Percentiles rank a stretch among this genome's conserved stretches.
These are phyloP conservation scores for Pseudogymnoascus pannorum DNA, from an alignment of 2,329 filamentous ascomycete species.

Conservation along the genomic window DNA sequence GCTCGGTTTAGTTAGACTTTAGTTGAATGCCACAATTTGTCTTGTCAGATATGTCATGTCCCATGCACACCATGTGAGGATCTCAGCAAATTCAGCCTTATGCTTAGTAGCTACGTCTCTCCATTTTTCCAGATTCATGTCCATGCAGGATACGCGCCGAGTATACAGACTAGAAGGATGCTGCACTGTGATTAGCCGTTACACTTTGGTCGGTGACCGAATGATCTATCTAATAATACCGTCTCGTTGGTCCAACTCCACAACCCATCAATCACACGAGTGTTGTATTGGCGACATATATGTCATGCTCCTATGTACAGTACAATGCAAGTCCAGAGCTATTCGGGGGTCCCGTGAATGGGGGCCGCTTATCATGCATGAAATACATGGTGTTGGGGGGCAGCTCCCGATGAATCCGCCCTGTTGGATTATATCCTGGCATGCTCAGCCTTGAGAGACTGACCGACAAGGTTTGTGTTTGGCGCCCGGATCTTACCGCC, in stretches of 20 bases:
- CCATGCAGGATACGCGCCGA: neutral
- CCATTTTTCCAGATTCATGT: neutral
- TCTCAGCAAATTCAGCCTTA: neutral
- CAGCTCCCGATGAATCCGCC: neutral
- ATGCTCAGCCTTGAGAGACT: neutral
- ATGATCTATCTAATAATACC: neutral
- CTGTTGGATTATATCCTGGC: neutral
- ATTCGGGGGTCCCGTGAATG: no score
- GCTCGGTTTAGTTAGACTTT: constrained; percentile 5
- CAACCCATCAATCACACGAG: neutral
- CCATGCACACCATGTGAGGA: neutral
- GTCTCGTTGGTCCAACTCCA: neutral
- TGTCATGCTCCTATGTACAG: neutral
- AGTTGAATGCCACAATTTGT: constrained; percentile 3
- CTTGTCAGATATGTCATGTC: neutral
- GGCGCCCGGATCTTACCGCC: neutral
- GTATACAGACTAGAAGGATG: neutral
- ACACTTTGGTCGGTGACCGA: neutral
- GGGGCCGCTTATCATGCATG: neutral
- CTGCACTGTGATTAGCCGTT: neutral
- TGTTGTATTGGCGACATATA: neutral
- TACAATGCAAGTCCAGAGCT: no score
- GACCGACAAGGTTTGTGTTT: neutral
- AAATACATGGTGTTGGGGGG: neutral
- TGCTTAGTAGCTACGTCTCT: neutral